Evolutionary conservation across 83 land plant species (phyloP).

Genomic region (Isoetes engelmannii): DNA sequence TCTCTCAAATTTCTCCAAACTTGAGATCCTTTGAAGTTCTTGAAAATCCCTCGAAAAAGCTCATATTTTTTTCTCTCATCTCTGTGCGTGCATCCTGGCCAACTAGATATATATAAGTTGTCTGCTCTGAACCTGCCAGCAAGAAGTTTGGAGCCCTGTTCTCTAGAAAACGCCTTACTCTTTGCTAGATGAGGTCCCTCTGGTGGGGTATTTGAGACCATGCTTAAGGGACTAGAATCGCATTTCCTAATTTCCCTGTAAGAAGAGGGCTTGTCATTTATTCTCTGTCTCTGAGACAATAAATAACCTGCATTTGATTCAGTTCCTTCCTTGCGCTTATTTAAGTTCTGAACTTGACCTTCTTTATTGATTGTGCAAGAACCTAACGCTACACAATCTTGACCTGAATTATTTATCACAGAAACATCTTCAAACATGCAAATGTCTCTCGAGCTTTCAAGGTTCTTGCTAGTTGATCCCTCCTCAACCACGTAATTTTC

Average conservation of each 20-base stretch:
- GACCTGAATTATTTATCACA: slow-evolving; percentile 19
- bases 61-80: slow-evolving; percentile 76
- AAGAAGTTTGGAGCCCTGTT: slow-evolving; percentile 79
- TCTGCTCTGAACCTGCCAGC: slow-evolving; percentile 72
- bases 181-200: slow-evolving; percentile 48
- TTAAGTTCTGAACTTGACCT: not conserved
- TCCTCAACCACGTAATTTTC: slow-evolving; percentile 9
- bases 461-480: not conserved
- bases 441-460: not conserved
- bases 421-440: not conserved
- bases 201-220: too few species aligned
- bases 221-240: too few species aligned
- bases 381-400: not conserved
- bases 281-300: slow-evolving; percentile 24
- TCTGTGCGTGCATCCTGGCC: slow-evolving; percentile 75
- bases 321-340: slow-evolving; percentile 2
- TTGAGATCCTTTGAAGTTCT: slow-evolving; percentile 62
- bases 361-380: not conserved
- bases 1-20: slow-evolving; percentile 85
- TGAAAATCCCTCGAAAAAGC: slow-evolving; percentile 79
- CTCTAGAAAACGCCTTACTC: slow-evolving; percentile 59
- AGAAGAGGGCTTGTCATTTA: slow-evolving; percentile 13
- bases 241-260: too few species aligned
- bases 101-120: slow-evolving; percentile 71
- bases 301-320: not conserved